Percentiles rank a stretch among this genome's conserved stretches.
phyloP scores from a whole-genome alignment of 1,284 basidiomycete species.

The Mrakiaceae sp. region DNA sequence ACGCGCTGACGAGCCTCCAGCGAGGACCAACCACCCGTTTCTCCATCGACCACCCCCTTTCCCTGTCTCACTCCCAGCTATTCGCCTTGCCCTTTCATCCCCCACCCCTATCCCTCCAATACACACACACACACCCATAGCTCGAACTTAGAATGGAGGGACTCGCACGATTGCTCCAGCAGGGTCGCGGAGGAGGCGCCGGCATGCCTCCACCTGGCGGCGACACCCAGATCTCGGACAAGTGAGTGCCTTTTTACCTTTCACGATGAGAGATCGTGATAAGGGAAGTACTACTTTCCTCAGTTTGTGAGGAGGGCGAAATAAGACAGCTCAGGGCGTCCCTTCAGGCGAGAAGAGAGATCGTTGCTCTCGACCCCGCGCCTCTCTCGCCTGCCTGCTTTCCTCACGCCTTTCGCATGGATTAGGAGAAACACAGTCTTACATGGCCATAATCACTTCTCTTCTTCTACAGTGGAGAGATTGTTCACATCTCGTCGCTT shows the following conservation, averaged over 20 bases:
- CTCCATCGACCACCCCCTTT: too few relatives aligned
- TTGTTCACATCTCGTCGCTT: slow-evolving; percentile 89
- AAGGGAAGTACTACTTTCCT: not conserved
- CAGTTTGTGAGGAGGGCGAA: not conserved
- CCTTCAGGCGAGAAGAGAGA: not conserved
- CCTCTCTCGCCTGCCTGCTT: not conserved
- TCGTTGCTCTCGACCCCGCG: not conserved
- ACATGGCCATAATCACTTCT: not conserved
- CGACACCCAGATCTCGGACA: slow-evolving; percentile 33
- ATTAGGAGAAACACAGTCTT: too few relatives aligned
- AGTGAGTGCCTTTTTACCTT: slow-evolving; percentile 26
- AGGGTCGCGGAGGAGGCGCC: slow-evolving; percentile 21
- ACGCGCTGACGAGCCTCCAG: too few relatives aligned
- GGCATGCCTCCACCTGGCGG: slow-evolving; percentile 18
- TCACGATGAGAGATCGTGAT: too few relatives aligned
- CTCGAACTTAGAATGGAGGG: slow-evolving; percentile 10
- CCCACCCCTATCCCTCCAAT: not conserved
- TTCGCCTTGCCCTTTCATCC: too few relatives aligned
- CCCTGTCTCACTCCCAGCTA: too few relatives aligned
- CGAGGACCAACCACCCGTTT: too few relatives aligned
- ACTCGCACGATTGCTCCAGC: slow-evolving; percentile 20
- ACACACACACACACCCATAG: not conserved
- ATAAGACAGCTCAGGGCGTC: too few relatives aligned
- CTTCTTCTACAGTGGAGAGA: slow-evolving; percentile 61
- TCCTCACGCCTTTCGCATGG: too few relatives aligned